Evolutionary conservation across 2,329 filamentous ascomycete genomes (phyloP), one percentile per base, ranked within the genome.

Genomic region (Echinosphaeria canescens): DNA sequence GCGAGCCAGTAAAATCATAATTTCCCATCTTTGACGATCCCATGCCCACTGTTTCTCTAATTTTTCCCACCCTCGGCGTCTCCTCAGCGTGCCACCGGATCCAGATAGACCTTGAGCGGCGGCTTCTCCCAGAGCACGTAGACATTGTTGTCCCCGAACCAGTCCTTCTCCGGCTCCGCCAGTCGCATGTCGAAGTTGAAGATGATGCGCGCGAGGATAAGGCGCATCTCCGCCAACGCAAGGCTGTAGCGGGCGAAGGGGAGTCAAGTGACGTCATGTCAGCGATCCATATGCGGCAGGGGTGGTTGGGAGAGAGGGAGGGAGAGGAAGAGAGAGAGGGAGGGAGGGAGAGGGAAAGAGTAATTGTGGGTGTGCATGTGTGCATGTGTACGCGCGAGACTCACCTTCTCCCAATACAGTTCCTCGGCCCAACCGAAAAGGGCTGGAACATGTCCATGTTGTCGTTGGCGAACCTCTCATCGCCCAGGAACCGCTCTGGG

Each of bases 191-290:
- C 50, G 27, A 55, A 54, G 20, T 47, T 46, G 24, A 39, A 54
- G 4, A 55, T 33, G 14, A 55, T 27, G 12, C 42, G 42, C 7
- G 49, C 43, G 3, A 53, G 29, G 13, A 54, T 47, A 5, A 54
- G 29, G 8, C 50, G 45, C 48, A 54, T 52, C 34, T 55, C 51
- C 17, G 41, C 41, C 26, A 50, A 51, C 5, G 51, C 51, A n/a
- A 54, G 44, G 30, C 24, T 26, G 16, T 4, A 5, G 24, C 8
- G 23, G 13, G n/a, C 14, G n/a, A n/a, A n/a, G n/a, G n/a, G n/a
- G n/a, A n/a, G n/a, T n/a, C n/a, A n/a, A n/a, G n/a, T n/a, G n/a
- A n/a, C n/a, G n/a, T n/a, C n/a, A n/a, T n/a, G n/a, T n/a, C n/a
- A n/a, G n/a, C n/a, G n/a, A n/a, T n/a, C n/a, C n/a, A n/a, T n/a